Percentiles rank a stretch among this genome's conserved stretches.
These are phyloP conservation scores for Fusarium camptoceras DNA, from an alignment of 2,329 filamentous ascomycete species.

Conservation along the genomic window DNA sequence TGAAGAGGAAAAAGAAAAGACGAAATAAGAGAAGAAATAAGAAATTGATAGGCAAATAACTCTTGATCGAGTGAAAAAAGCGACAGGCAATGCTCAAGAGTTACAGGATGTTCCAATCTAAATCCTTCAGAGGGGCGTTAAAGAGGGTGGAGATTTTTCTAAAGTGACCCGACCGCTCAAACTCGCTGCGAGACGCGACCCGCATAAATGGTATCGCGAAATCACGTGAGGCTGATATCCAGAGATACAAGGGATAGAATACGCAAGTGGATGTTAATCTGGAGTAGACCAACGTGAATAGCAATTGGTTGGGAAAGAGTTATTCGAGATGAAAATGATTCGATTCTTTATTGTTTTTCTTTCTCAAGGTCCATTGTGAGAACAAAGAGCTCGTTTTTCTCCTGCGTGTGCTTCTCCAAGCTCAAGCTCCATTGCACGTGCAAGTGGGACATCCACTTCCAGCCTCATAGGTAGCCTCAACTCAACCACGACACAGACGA, in stretches of 20 bases:
- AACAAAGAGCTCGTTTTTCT: conserved; percentile 23
- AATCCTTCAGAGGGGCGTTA: conserved; percentile 25
- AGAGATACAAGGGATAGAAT: background rate
- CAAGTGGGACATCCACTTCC: conserved; percentile 36
- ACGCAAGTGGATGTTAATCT: background rate
- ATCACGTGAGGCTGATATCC: conserved; percentile 37
- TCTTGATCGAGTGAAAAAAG: background rate
- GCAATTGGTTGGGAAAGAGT: background rate
- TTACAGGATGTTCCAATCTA: conserved; percentile 16
- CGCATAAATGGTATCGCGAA: conserved; percentile 39
- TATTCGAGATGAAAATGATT: too few relatives aligned
- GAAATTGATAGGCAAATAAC: background rate
- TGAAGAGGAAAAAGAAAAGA: background rate
- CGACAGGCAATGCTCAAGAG: conserved; percentile 3
- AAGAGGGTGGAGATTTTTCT: conserved; percentile 30
- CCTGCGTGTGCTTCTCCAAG: conserved; percentile 14
- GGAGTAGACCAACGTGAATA: background rate
- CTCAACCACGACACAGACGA: conserved; percentile 19
- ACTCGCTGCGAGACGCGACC: conserved; percentile 34
- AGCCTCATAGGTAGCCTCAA: conserved; percentile 20
- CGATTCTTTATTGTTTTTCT: background rate
- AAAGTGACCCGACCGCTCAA: conserved; percentile 1
- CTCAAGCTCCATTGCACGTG: conserved; percentile 36
- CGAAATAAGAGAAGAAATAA: background rate
- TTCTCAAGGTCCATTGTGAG: background rate